Conservation (phyloP, 2,329 filamentous ascomycete species). For the Neophaeococcomyces aloes region DNA sequence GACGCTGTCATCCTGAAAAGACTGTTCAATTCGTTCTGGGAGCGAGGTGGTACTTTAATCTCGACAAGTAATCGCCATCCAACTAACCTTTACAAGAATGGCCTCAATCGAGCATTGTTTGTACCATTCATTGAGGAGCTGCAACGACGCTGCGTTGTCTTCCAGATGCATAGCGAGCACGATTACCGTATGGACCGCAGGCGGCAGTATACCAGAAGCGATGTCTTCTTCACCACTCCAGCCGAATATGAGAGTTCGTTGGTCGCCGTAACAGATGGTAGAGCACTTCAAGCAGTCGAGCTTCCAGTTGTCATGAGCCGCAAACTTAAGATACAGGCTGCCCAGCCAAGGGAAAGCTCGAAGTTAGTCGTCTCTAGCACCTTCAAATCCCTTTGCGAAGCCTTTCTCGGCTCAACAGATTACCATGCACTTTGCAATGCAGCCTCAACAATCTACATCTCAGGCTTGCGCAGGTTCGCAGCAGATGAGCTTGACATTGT, state of each 20-base stretch:
- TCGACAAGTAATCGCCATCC: slow-evolving; percentile 7
- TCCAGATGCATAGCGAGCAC: slow-evolving; percentile 2
- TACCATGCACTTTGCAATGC: slow-evolving; percentile 4
- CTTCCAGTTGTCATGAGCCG: slow-evolving; percentile 3
- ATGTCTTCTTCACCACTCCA: slow-evolving; percentile 1
- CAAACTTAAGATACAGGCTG: slow-evolving; percentile 2
- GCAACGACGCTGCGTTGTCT: slow-evolving; percentile 3
- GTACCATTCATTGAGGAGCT: slow-evolving; percentile 5
- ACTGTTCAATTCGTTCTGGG: slow-evolving; percentile 4
- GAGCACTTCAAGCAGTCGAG: background rate
- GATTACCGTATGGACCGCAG: slow-evolving; percentile 1
- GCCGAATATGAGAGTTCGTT: slow-evolving; percentile 1
- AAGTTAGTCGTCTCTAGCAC: background rate
- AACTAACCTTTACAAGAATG: slow-evolving; percentile 4
- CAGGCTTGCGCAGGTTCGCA: background rate
- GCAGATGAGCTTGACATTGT: slow-evolving; percentile 4
- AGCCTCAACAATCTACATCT: slow-evolving; percentile 2
- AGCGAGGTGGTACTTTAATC: slow-evolving; percentile 1
- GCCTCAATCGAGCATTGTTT: slow-evolving; percentile 3
- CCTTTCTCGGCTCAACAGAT: slow-evolving; percentile 2
- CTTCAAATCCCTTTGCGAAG: slow-evolving; percentile 2
- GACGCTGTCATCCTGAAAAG: slow-evolving; percentile 6
- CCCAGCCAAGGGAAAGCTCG: background rate
- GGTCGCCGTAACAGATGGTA: background rate
- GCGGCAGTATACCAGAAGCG: background rate